Conservation (phyloP, 2,329 filamentous ascomycete species). For the Juglanconis sp. region DNA sequence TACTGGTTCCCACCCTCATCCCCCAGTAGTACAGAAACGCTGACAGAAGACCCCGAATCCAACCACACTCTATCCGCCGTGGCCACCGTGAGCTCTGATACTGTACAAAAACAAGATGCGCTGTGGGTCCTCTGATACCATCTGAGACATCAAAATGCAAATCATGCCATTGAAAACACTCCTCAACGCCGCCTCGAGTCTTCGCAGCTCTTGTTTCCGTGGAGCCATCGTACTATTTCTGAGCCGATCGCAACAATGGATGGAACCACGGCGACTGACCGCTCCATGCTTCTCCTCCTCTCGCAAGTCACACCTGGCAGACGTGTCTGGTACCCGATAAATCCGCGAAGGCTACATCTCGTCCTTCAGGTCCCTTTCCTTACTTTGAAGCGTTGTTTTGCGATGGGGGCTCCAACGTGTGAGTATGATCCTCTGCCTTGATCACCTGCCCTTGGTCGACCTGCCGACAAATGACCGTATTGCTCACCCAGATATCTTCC, state of each 20-base stretch:
- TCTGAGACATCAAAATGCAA: slow-evolving; percentile 3
- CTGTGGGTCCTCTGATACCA: slow-evolving; percentile 2
- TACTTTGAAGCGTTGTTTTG: slow-evolving; percentile 32
- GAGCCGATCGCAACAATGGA: background rate
- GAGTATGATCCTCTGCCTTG: slow-evolving; percentile 72
- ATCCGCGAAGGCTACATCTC: background rate
- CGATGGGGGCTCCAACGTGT: slow-evolving; percentile 75
- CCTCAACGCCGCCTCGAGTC: background rate
- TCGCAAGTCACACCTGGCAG: background rate
- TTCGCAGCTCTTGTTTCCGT: background rate
- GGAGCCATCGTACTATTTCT: background rate
- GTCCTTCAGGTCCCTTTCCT: background rate
- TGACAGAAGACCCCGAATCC: background rate
- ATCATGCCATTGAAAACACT: background rate
- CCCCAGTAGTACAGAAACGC: background rate
- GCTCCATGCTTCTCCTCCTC: background rate
- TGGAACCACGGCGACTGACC: no score
- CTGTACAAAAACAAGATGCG: slow-evolving; percentile 2
- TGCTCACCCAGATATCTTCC: slow-evolving; percentile 84
- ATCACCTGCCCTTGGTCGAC: slow-evolving; percentile 67
- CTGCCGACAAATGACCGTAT: slow-evolving; percentile 80
- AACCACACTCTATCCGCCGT: background rate
- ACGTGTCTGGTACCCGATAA: background rate
- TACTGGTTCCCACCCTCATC: background rate
- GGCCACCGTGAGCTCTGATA: background rate